phyloP scores from a whole-genome alignment of 345 rosid genomes.

The Populus alba region DNA sequence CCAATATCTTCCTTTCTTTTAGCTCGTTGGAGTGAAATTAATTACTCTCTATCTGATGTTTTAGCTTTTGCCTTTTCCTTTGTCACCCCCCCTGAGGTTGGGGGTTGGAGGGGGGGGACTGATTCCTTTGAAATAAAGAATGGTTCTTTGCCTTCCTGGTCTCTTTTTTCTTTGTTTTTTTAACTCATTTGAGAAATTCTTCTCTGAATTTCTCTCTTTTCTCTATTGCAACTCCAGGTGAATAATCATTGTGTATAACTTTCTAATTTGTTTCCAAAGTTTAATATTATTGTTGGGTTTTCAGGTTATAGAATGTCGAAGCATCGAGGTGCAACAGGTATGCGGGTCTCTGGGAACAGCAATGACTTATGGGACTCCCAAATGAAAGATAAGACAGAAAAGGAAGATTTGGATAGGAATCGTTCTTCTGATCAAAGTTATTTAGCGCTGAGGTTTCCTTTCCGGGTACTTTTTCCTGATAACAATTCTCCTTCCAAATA shows the following conservation, averaged over 20 bases:
- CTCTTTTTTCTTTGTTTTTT: background rate
- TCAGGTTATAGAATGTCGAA: conserved; percentile 58
- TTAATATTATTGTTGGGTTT: conserved; percentile 18
- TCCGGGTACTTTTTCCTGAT: conserved; percentile 43
- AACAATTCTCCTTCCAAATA: conserved; percentile 57
- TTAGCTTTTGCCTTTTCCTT: background rate
- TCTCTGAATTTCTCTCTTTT: background rate
- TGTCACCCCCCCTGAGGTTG: background rate
- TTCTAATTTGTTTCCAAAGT: background rate
- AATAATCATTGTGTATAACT: background rate
- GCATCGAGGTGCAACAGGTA: conserved; percentile 67
- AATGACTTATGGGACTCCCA: conserved; percentile 67
- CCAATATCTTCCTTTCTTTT: background rate
- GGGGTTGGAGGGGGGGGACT: background rate
- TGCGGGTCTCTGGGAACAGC: conserved; percentile 57
- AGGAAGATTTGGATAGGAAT: conserved; percentile 54
- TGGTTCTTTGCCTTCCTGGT: background rate
- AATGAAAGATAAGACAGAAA: conserved; percentile 72
- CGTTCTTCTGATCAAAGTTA: conserved; percentile 51
- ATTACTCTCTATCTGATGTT: too few relatives aligned
- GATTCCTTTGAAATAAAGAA: too few relatives aligned
- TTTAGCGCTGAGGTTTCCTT: conserved; percentile 58
- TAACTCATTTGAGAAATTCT: background rate
- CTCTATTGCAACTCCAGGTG: background rate
- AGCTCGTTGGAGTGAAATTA: background rate